Conservation (phyloP, 805 yeast species). For the Kockiozyma suomiensis region DNA sequence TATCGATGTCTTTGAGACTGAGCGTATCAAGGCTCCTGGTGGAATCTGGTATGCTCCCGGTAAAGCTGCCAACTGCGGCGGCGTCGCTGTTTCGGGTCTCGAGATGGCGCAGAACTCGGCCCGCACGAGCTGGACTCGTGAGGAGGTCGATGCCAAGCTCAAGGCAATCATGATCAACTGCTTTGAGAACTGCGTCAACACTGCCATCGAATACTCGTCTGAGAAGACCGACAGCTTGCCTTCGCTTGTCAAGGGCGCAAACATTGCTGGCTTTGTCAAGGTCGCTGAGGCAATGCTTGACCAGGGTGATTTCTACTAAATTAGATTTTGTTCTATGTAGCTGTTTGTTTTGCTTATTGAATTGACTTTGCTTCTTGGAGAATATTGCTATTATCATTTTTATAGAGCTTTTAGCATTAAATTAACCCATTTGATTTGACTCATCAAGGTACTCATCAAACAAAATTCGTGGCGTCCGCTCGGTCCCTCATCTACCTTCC, state of each 20-base stretch:
- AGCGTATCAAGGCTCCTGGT: slow-evolving; percentile 40
- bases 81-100: slow-evolving; percentile 97
- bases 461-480: not conserved
- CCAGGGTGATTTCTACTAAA: slow-evolving; percentile 74
- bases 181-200: slow-evolving; percentile 88
- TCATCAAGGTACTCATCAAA: not conserved
- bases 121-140: slow-evolving; percentile 86
- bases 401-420: not conserved
- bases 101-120: slow-evolving; percentile 99
- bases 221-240: slow-evolving; percentile 72
- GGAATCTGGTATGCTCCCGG: slow-evolving; percentile 99
- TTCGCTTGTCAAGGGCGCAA: slow-evolving; percentile 97
- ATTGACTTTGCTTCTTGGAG: not conserved
- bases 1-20: slow-evolving; percentile 82
- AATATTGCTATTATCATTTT: not conserved
- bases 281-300: slow-evolving; percentile 98
- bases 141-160: slow-evolving; percentile 88
- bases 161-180: slow-evolving; percentile 91
- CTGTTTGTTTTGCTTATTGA: not conserved
- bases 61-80: slow-evolving; percentile 99
- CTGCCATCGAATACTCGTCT: slow-evolving; percentile 77
- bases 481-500: not conserved
- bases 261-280: slow-evolving; percentile 98
- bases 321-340: not conserved
- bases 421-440: not conserved